Conservation (phyloP, 2,329 filamentous ascomycete species). For the Fusarium devonianum region DNA sequence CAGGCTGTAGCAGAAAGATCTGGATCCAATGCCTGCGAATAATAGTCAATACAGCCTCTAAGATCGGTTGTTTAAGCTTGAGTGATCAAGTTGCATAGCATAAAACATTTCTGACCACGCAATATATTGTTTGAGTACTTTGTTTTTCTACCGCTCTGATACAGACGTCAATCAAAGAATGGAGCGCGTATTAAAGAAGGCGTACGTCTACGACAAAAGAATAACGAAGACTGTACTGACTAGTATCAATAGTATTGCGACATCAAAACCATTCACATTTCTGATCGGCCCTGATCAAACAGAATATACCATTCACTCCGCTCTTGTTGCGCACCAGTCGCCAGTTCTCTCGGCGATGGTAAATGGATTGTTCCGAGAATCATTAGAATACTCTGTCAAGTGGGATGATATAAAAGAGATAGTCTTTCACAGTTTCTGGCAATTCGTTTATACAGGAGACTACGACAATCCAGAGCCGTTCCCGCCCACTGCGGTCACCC, state of each 20-base stretch:
- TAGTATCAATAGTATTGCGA: neutral
- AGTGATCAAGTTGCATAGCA: too few species aligned
- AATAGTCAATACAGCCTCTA: too few species aligned
- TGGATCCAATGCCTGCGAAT: too few species aligned
- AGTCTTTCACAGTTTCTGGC: conserved; percentile 5
- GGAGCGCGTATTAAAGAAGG: too few species aligned
- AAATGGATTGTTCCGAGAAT: neutral
- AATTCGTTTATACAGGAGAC: neutral
- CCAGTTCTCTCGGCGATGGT: neutral
- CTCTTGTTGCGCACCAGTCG: conserved; percentile 3
- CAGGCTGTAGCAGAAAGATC: too few species aligned
- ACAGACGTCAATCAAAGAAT: too few species aligned
- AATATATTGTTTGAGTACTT: too few species aligned
- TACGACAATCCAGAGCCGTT: neutral
- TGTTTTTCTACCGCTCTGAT: too few species aligned
- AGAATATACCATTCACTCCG: conserved; percentile 5
- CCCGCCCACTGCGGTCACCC: neutral
- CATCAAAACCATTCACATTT: conserved; percentile 5
- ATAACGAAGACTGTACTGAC: too few species aligned
- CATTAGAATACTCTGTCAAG: neutral
- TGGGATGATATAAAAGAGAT: conserved; percentile 5
- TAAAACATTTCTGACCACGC: too few species aligned
- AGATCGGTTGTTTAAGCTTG: too few species aligned
- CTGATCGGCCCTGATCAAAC: neutral
- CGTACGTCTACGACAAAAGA: too few species aligned